Percentiles rank a stretch among this genome's conserved stretches.
Evolutionary conservation across 139 green algal species (phyloP).

Genomic region (Yamagishiella unicocca): DNA sequence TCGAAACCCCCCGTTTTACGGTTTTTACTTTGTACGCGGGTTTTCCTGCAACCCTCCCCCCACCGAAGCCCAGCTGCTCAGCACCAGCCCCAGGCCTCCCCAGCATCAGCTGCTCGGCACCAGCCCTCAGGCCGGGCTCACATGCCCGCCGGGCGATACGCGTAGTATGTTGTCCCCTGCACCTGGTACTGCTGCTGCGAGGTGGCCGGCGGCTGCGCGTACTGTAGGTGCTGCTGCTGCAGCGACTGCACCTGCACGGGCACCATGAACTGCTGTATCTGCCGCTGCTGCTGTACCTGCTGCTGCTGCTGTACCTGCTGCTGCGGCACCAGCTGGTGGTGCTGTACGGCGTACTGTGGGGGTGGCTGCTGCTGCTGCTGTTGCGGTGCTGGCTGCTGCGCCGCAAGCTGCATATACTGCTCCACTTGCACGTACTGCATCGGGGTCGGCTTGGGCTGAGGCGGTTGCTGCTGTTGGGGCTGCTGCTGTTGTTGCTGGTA

Average conservation of each 20-base stretch:
- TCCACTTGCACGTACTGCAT: too few relatives aligned
- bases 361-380: background rate
- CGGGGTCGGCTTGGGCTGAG: too few relatives aligned
- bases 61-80: too few relatives aligned
- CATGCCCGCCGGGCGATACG: background rate
- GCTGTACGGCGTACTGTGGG: background rate
- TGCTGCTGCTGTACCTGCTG: background rate
- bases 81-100: too few relatives aligned
- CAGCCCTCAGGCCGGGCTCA: too few relatives aligned
- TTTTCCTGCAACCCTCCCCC: too few relatives aligned
- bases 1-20: too few relatives aligned
- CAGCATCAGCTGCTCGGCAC: too few relatives aligned
- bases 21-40: too few relatives aligned
- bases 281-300: background rate
- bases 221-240: background rate
- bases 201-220: background rate
- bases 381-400: background rate
- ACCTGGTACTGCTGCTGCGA: slow-evolving; percentile 1
- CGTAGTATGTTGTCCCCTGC: background rate
- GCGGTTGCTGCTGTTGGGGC: background rate
- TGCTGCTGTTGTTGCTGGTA: too few relatives aligned
- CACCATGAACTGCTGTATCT: background rate
- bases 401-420: too few relatives aligned
- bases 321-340: background rate
- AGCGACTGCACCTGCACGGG: background rate